Evolutionary conservation across 768 basidiomycete species (phyloP).

Genomic region (Strobilomyces echinocephalus): DNA sequence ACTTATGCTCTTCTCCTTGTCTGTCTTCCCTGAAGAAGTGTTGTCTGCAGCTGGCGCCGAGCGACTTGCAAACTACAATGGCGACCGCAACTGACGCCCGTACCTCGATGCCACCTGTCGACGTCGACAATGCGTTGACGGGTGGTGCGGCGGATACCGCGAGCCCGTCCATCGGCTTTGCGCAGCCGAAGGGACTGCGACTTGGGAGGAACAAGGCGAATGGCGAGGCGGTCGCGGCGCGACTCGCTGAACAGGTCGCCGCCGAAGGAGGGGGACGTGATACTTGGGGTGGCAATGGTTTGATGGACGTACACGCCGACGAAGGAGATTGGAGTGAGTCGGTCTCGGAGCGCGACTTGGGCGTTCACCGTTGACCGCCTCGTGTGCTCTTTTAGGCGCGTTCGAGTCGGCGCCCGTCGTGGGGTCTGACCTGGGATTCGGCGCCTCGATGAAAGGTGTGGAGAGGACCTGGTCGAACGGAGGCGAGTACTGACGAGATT

Average conservation of each 20-base stretch:
- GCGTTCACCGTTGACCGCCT: neutral
- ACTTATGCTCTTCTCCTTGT: neutral
- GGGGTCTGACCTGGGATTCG: constrained; percentile 26
- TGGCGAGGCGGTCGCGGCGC: constrained; percentile 42
- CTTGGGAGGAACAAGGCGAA: constrained; percentile 56
- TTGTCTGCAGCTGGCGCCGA: constrained; percentile 52
- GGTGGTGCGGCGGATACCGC: too few species aligned
- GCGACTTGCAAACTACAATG: constrained; percentile 48
- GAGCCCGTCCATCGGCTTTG: too few species aligned
- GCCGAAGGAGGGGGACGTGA: constrained; percentile 37
- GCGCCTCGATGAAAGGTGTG: constrained; percentile 13
- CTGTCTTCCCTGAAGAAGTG: neutral
- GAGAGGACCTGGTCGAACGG: neutral
- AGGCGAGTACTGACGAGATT: neutral
- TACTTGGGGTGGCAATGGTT: constrained; percentile 71
- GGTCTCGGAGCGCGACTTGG: neutral
- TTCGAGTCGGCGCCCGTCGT: constrained; percentile 57
- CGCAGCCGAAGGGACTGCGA: constrained; percentile 52
- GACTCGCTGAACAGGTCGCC: constrained; percentile 55
- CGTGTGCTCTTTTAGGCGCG: constrained; percentile 46
- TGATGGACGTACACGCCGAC: constrained; percentile 93
- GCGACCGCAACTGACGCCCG: too few species aligned
- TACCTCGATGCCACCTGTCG: too few species aligned
- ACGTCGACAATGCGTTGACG: too few species aligned
- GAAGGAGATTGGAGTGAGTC: constrained; percentile 39